Evolutionary conservation across 176 grass and related monocot genomes (phyloP).

Genomic region (Olyra latifolia): DNA sequence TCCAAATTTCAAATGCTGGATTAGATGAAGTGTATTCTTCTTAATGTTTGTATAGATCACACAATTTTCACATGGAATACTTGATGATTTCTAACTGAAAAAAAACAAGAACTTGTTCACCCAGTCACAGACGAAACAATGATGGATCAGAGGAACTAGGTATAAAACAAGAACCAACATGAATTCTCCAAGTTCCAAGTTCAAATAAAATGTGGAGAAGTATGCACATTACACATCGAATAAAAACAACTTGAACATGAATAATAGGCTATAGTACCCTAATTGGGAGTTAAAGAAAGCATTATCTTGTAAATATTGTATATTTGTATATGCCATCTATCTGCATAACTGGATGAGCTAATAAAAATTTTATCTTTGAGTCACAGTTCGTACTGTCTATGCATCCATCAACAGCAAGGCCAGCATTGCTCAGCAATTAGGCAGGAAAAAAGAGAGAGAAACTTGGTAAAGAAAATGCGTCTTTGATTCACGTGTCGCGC

Average conservation of each 20-base stretch:
- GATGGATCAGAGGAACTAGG: not conserved
- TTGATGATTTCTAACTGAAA: not conserved
- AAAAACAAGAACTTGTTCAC: not conserved
- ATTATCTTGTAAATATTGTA: not conserved
- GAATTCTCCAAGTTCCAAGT: not conserved
- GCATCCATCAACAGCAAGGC: not conserved
- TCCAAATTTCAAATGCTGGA: not conserved
- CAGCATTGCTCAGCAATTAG: not conserved
- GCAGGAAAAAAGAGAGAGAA: not conserved
- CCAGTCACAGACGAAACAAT: not conserved
- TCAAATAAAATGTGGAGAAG: not conserved
- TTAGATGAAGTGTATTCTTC: not conserved
- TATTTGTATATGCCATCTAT: not conserved
- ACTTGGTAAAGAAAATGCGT: not conserved
- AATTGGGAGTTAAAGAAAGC: not conserved
- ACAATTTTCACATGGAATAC: not conserved
- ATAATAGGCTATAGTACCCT: no score
- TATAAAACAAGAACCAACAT: not conserved
- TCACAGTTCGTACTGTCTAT: not conserved
- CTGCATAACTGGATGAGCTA: not conserved
- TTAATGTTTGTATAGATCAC: not conserved
- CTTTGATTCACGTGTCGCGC: not conserved
- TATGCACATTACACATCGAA: not conserved
- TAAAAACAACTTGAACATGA: not conserved
- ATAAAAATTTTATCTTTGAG: not conserved